These are phyloP conservation scores for Mycena polygramma DNA, from an alignment of 768 basidiomycete genomes.

Conservation along the genomic window DNA sequence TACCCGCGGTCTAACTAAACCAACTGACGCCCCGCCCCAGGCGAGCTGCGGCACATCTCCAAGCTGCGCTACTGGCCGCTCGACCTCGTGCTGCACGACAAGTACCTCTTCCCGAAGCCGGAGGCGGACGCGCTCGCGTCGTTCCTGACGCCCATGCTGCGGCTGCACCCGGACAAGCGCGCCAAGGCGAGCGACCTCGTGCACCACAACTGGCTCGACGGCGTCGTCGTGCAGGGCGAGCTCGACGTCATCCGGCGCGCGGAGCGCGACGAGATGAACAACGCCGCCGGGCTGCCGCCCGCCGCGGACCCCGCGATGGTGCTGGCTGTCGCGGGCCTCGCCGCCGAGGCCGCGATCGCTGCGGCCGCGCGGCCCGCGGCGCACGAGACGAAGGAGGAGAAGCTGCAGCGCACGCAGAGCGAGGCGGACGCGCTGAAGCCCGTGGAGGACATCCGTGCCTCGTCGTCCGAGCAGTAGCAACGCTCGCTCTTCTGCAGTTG, in stretches of 20 bases:
- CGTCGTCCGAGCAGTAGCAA: slow-evolving; percentile 3
- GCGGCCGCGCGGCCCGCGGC: slow-evolving; percentile 24
- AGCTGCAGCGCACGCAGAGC: slow-evolving; percentile 50
- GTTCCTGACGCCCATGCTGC: slow-evolving; percentile 92
- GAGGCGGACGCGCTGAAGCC: slow-evolving; percentile 55
- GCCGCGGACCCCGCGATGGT: slow-evolving; percentile 45
- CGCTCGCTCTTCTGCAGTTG: neutral
- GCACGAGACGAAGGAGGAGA: slow-evolving; percentile 40
- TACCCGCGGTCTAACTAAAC: too few relatives aligned
- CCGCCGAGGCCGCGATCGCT: slow-evolving; percentile 13
- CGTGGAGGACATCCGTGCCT: slow-evolving; percentile 31
- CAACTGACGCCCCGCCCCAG: slow-evolving; percentile 41
- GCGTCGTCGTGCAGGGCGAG: slow-evolving; percentile 90
- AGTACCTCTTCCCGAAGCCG: slow-evolving; percentile 90
- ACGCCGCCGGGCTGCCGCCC: slow-evolving; percentile 68
- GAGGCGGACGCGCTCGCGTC: slow-evolving; percentile 87
- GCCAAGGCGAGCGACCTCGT: slow-evolving; percentile 90
- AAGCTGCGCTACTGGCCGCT: slow-evolving; percentile 95
- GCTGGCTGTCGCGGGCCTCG: slow-evolving; percentile 18
- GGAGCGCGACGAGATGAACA: slow-evolving; percentile 70
- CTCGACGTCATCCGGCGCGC: slow-evolving; percentile 81
- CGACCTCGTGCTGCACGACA: slow-evolving; percentile 87
- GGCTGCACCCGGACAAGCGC: slow-evolving; percentile 89
- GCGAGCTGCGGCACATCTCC: slow-evolving; percentile 93
- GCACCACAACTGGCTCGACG: slow-evolving; percentile 90